Conservation (phyloP, 305 asterid genomes). For the Fraxinus sp. region DNA sequence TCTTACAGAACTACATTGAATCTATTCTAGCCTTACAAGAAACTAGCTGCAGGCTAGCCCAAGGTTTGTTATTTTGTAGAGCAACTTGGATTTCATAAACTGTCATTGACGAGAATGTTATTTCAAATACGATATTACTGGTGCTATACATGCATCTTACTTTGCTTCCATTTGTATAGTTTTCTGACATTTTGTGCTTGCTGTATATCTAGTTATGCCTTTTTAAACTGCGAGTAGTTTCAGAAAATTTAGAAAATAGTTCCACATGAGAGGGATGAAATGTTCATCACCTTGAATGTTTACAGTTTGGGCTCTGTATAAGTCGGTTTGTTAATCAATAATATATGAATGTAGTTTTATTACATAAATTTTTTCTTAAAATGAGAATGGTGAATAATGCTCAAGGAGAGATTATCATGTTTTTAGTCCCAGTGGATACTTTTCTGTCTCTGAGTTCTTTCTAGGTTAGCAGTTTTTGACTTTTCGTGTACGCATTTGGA, state of each 20-base stretch:
- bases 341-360: not conserved
- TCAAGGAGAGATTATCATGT: not conserved
- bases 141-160: not conserved
- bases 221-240: slow-evolving; percentile 6
- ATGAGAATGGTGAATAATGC: not conserved
- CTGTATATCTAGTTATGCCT: not conserved
- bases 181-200: slow-evolving; percentile 7
- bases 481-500: not conserved
- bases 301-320: not conserved
- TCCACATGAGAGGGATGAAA: not conserved
- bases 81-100: slow-evolving; percentile 20
- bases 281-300: not conserved
- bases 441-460: slow-evolving; percentile 1
- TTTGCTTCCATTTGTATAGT: not conserved
- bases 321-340: not conserved
- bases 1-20: slow-evolving; percentile 83
- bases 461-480: not conserved
- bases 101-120: slow-evolving; percentile 13
- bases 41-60: slow-evolving; percentile 62
- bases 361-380: not conserved
- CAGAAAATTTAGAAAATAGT: slow-evolving; percentile 8
- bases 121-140: not conserved
- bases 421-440: not conserved
- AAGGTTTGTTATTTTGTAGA: slow-evolving; percentile 51
- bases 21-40: slow-evolving; percentile 90